These are phyloP conservation scores for Ambrosiella beaveri DNA, from an alignment of 2,329 filamentous ascomycete species.

Conservation along the genomic window DNA sequence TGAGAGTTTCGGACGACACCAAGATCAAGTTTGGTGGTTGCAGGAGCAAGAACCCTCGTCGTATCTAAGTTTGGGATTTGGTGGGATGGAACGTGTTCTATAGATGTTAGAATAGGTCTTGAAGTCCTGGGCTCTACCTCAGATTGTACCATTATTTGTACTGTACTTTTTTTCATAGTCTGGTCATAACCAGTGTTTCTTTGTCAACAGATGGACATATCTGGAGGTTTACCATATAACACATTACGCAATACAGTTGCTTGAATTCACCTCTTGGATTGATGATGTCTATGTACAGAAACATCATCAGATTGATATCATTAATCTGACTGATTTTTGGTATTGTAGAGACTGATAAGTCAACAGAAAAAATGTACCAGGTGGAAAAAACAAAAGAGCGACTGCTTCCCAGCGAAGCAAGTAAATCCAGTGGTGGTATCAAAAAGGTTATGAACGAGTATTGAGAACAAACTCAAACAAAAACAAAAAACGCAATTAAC, in stretches of 20 bases:
- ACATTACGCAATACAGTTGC: not conserved
- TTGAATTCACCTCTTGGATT: not conserved
- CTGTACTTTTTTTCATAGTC: not conserved
- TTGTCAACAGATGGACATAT: not conserved
- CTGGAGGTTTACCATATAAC: not conserved
- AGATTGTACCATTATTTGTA: conserved; percentile 19
- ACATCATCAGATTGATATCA: too few relatives aligned
- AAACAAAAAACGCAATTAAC: not conserved
- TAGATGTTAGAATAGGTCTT: not conserved
- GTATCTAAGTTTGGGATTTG: conserved; percentile 34
- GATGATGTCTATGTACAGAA: too few relatives aligned
- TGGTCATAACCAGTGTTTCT: not conserved
- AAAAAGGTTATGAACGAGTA: conserved; percentile 1
- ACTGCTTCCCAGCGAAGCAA: not conserved
- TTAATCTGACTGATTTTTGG: too few relatives aligned
- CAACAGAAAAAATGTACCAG: too few relatives aligned
- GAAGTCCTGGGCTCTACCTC: not conserved
- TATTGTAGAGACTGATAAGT: too few relatives aligned
- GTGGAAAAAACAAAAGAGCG: not conserved
- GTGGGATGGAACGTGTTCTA: not conserved
- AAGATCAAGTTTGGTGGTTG: conserved; percentile 92
- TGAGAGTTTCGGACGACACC: conserved; percentile 68
- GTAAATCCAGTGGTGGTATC: not conserved
- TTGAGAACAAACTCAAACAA: not conserved
- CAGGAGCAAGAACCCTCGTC: conserved; percentile 66